These are phyloP conservation scores for Colletotrichum cuscutae DNA, from an alignment of 2,329 filamentous ascomycete species.

Conservation along the genomic window DNA sequence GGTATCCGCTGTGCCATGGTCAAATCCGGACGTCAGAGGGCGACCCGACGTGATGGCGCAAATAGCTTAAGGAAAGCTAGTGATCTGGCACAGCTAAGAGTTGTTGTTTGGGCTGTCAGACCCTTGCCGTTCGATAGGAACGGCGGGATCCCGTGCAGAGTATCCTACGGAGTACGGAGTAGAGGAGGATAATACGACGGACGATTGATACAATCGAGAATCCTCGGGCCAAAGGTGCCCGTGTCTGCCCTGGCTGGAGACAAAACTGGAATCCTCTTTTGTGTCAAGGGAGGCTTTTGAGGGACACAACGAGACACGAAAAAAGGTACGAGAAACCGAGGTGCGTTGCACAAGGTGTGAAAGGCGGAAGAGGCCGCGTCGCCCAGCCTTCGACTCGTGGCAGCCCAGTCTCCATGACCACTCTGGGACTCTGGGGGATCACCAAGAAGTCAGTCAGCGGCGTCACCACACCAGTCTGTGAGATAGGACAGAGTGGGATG, in stretches of 20 bases:
- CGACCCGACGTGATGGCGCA: background rate
- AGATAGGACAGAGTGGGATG: background rate
- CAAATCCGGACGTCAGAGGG: slow-evolving; percentile 24
- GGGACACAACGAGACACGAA: background rate
- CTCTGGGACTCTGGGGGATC: background rate
- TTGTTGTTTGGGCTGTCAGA: background rate
- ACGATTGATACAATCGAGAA: slow-evolving; percentile 1
- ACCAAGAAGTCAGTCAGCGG: background rate
- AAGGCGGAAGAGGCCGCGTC: slow-evolving; percentile 19
- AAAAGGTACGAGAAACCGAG: slow-evolving; percentile 16
- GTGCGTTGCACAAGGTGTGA: slow-evolving; percentile 6
- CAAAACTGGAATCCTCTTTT: background rate
- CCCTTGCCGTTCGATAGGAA: background rate
- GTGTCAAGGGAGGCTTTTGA: background rate
- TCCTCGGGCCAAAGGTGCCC: background rate
- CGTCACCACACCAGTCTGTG: background rate
- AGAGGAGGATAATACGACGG: background rate
- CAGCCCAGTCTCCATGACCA: slow-evolving; percentile 9
- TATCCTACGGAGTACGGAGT: no score
- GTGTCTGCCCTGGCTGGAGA: background rate
- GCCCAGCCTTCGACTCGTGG: slow-evolving; percentile 25
- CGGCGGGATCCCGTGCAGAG: background rate
- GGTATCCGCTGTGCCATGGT: slow-evolving; percentile 4
- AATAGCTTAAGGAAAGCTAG: slow-evolving; percentile 17
- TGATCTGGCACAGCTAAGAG: background rate